phyloP scores from a whole-genome alignment of 306 rosid genomes.

The Ceratonia siliqua region DNA sequence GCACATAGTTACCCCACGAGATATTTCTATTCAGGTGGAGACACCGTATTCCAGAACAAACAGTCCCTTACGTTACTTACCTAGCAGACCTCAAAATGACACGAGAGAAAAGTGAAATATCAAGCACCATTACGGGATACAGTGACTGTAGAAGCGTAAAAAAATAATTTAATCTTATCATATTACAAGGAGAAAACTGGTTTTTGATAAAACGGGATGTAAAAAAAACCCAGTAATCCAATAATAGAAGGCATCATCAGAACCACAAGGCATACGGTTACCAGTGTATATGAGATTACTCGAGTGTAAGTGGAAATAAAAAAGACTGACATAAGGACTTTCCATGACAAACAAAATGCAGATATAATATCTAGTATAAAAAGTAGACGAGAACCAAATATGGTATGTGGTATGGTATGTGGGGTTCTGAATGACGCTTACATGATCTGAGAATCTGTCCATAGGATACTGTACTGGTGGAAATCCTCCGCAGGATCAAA shows the following conservation, averaged over 20 bases:
- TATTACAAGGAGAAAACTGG: too few species aligned
- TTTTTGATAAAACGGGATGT: conserved; percentile 55
- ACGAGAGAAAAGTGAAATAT: too few species aligned
- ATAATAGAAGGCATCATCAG: conserved; percentile 29
- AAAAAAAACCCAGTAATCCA: conserved; percentile 15
- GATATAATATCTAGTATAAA: not conserved
- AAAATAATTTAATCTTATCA: too few species aligned
- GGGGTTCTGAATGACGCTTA: conserved; percentile 47
- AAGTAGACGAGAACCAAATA: conserved; percentile 32
- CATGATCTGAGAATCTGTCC: conserved; percentile 88
- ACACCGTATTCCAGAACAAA: too few species aligned
- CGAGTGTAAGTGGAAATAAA: conserved; percentile 9
- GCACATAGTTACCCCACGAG: conserved; percentile 26
- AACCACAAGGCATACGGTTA: conserved; percentile 17
- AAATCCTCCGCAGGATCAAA: conserved; percentile 91
- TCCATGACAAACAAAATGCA: conserved; percentile 21
- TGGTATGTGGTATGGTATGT: conserved; percentile 18
- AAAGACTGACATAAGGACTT: not conserved
- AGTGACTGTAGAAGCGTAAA: too few species aligned
- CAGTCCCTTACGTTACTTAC: too few species aligned
- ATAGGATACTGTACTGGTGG: conserved; percentile 83
- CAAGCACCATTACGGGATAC: too few species aligned
- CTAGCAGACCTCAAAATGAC: too few species aligned
- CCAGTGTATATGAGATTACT: conserved; percentile 21
- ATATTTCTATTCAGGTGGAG: too few species aligned